Conservation (phyloP, 495 filamentous ascomycete species). For the Massariosphaeria phaeospora region DNA sequence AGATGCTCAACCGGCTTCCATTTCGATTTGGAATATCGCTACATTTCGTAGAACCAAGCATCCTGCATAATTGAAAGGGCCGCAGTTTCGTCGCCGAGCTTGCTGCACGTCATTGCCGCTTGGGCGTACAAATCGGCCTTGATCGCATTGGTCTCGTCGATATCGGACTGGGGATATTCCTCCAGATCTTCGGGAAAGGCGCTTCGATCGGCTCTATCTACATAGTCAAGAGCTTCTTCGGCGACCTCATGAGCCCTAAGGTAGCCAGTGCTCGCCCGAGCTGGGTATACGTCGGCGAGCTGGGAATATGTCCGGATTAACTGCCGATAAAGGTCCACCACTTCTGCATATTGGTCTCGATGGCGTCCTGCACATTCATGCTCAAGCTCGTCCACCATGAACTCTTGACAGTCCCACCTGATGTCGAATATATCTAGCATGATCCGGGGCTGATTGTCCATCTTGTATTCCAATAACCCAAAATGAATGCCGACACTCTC, state of each 20-base stretch:
- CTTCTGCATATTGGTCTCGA: background rate
- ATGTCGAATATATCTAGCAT: background rate
- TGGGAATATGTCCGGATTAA: background rate
- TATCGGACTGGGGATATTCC: too few relatives aligned
- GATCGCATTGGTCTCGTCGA: background rate
- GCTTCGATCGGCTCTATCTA: background rate
- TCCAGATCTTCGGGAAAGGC: background rate
- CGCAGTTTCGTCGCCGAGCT: background rate
- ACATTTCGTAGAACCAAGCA: background rate
- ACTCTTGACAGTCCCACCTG: conserved; percentile 9
- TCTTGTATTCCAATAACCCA: too few relatives aligned
- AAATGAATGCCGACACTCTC: too few relatives aligned
- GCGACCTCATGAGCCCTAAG: background rate
- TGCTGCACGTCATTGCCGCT: conserved; percentile 2
- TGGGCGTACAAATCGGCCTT: background rate
- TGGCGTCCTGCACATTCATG: background rate
- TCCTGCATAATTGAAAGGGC: background rate
- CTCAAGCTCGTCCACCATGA: background rate
- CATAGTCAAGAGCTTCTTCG: background rate
- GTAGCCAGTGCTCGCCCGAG: background rate
- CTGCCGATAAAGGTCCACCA: background rate
- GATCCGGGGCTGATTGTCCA: background rate
- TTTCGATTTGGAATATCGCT: background rate
- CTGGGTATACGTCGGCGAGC: background rate
- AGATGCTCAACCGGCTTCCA: background rate